A percentile compares a stretch with the other conserved stretches of the same genome.
Evolutionary conservation across 2,329 filamentous ascomycete species (phyloP).

Genomic region (Trichoderma breve): DNA sequence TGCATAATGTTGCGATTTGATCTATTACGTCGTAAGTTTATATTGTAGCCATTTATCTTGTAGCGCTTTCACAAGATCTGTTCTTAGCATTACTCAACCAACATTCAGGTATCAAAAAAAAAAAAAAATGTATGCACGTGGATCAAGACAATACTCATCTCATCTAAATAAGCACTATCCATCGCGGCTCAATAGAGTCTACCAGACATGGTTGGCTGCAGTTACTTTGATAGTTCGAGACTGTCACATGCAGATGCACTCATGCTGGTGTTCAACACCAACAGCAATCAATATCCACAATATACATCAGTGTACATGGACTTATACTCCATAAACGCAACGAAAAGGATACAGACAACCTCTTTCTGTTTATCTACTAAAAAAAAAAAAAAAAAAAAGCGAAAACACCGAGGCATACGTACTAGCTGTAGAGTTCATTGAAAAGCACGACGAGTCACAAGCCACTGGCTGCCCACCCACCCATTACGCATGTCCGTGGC

Average conservation of each 20-base stretch:
- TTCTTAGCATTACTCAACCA: background rate
- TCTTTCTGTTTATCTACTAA: background rate
- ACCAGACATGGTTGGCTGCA: background rate
- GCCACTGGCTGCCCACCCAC: background rate
- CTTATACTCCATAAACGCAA: background rate
- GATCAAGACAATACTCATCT: background rate
- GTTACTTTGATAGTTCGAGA: background rate
- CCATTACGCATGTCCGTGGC: conserved; percentile 14
- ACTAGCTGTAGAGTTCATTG: background rate
- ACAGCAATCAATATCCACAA: background rate
- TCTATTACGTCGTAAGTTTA: accelerated
- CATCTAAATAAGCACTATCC: background rate
- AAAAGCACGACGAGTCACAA: background rate
- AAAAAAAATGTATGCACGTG: background rate
- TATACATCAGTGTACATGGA: background rate
- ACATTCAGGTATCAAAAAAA: background rate
- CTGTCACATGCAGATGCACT: background rate
- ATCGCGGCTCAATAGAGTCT: too few species aligned
- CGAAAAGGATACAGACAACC: background rate
- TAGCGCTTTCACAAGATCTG: background rate
- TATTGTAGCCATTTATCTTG: background rate
- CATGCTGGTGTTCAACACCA: background rate
- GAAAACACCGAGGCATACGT: background rate
- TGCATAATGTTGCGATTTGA: background rate
- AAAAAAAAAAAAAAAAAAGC: background rate